A percentile compares a stretch with the other conserved stretches of the same genome.
Evolutionary conservation across 805 yeast species (phyloP).

Genomic region (Kluyveromyces aestuarii): DNA sequence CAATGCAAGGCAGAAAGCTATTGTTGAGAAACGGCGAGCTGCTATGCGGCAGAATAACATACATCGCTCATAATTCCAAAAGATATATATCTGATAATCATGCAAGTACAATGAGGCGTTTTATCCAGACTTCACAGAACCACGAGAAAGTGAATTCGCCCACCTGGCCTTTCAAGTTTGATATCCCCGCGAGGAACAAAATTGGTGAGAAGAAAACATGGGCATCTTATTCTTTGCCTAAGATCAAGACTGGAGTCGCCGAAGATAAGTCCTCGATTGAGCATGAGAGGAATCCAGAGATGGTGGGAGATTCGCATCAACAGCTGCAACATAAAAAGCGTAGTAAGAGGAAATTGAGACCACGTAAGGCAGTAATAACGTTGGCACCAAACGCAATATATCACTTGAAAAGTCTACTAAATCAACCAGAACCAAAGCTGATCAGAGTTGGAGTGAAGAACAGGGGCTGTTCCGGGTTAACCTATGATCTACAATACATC

Average conservation of each 20-base stretch:
- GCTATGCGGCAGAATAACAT: neutral
- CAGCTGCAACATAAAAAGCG: slow-evolving; percentile 25
- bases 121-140: slow-evolving; percentile 9
- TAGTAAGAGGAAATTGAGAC: slow-evolving; percentile 60
- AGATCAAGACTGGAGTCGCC: slow-evolving; percentile 20
- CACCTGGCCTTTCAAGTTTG: slow-evolving; percentile 2
- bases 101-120: slow-evolving; percentile 7
- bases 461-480: slow-evolving; percentile 93
- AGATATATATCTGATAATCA: neutral
- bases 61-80: neutral
- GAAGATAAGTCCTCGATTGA: slow-evolving; percentile 9
- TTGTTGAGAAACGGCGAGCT: neutral
- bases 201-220: slow-evolving; percentile 8
- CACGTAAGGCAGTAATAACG: slow-evolving; percentile 84
- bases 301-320: slow-evolving; percentile 13
- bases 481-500: slow-evolving; percentile 87
- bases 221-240: slow-evolving; percentile 41
- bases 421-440: slow-evolving; percentile 80
- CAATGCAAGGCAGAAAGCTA: neutral
- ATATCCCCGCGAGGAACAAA: slow-evolving; percentile 5
- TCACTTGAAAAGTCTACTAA: slow-evolving; percentile 59
- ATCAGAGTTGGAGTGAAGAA: slow-evolving; percentile 91
- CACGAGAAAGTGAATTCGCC: slow-evolving; percentile 6
- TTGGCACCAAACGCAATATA: slow-evolving; percentile 64
- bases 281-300: slow-evolving; percentile 5